Percentiles rank a stretch among this genome's conserved stretches.
phyloP scores from a whole-genome alignment of 176 grass and related monocot species.

The Tuctoria greenei region DNA sequence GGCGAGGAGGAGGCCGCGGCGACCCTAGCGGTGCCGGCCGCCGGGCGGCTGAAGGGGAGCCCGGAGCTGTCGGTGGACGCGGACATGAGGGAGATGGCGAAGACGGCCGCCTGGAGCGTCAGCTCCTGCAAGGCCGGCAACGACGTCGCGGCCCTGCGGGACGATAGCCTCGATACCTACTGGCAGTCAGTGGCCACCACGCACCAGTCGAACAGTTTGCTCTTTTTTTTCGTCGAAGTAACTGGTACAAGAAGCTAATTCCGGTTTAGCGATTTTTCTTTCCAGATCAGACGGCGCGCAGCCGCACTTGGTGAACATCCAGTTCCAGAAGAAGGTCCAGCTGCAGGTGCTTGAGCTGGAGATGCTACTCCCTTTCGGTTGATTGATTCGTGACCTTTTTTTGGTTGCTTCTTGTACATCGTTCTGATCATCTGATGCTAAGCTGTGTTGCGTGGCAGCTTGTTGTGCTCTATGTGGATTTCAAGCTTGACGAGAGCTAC shows the following conservation, averaged over 20 bases:
- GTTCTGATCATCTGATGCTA: constrained; percentile 20
- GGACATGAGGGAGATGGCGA: constrained; percentile 75
- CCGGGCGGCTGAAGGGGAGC: constrained; percentile 53
- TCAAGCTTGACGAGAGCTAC: constrained; percentile 96
- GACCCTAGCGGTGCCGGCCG: constrained; percentile 26
- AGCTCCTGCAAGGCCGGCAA: constrained; percentile 94
- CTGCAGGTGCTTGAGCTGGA: constrained; percentile 57
- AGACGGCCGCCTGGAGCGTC: constrained; percentile 88
- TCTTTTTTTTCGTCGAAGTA: neutral
- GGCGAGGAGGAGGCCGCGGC: constrained; percentile 69
- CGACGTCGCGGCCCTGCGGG: constrained; percentile 73
- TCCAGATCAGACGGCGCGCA: constrained; percentile 87
- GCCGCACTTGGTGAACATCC: constrained; percentile 94
- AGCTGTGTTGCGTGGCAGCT: constrained; percentile 44
- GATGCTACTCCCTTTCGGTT: neutral
- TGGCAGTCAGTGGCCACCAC: constrained; percentile 52
- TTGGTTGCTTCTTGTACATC: neutral
- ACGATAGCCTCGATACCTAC: constrained; percentile 78
- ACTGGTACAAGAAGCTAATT: neutral
- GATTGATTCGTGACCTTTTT: neutral
- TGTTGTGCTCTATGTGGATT: constrained; percentile 87
- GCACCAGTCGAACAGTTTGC: too few species aligned
- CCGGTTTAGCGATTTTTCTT: neutral
- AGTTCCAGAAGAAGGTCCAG: constrained; percentile 95
- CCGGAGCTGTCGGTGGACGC: constrained; percentile 57